Percentiles rank a stretch among this genome's conserved stretches.
Conservation (phyloP, 768 basidiomycete species). For the Tylopilus felleus region DNA sequence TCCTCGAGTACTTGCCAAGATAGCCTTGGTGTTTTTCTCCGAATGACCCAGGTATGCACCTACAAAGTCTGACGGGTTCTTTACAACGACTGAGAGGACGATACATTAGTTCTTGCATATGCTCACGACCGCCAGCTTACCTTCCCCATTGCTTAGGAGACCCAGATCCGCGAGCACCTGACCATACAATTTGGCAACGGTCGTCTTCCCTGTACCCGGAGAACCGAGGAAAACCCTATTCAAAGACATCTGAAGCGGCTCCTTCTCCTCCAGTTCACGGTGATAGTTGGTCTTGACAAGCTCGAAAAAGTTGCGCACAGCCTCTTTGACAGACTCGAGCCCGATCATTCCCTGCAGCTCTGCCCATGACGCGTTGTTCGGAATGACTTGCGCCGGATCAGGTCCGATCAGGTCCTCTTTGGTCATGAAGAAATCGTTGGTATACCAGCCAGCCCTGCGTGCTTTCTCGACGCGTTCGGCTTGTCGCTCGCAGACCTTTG, state of each 20-base stretch:
- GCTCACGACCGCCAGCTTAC: slow-evolving; percentile 27
- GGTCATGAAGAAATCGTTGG: slow-evolving; percentile 50
- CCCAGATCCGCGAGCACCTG: slow-evolving; percentile 57
- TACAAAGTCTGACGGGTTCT: slow-evolving; percentile 70
- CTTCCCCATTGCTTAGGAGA: slow-evolving; percentile 72
- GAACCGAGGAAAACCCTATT: slow-evolving; percentile 66
- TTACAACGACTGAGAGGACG: slow-evolving; percentile 48
- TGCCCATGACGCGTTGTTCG: slow-evolving; percentile 47
- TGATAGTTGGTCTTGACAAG: slow-evolving; percentile 52
- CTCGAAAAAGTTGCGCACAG: slow-evolving; percentile 46
- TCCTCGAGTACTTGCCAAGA: slow-evolving; percentile 54
- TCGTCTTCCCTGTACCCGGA: slow-evolving; percentile 72
- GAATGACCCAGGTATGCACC: slow-evolving; percentile 57
- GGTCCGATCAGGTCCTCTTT: slow-evolving; percentile 65
- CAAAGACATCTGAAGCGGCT: slow-evolving; percentile 51
- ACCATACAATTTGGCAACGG: slow-evolving; percentile 65
- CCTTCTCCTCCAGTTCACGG: slow-evolving; percentile 55
- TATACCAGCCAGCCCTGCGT: slow-evolving; percentile 35
- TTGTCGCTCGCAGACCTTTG: slow-evolving; percentile 48
- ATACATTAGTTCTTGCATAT: not conserved
- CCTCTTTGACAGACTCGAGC: slow-evolving; percentile 53
- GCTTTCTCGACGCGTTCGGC: slow-evolving; percentile 45
- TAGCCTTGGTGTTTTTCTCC: slow-evolving; percentile 61
- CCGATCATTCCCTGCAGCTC: slow-evolving; percentile 53
- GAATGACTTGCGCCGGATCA: slow-evolving; percentile 49